Evolutionary conservation across 2,329 filamentous ascomycete genomes (phyloP).

Genomic region (Thermochaetoides dissita): DNA sequence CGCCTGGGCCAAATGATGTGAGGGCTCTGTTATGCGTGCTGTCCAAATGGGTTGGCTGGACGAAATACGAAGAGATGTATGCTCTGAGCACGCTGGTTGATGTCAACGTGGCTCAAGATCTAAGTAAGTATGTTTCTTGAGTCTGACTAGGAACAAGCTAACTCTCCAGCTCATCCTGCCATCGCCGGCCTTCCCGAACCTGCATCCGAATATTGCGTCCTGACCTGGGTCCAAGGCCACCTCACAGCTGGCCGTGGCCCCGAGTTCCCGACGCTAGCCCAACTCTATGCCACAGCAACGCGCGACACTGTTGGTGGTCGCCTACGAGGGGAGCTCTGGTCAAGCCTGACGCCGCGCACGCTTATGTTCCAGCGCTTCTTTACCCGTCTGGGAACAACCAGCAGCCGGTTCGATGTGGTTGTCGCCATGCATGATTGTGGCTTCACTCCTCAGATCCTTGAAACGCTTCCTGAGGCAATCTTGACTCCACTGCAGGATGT

Average conservation of each 20-base stretch:
- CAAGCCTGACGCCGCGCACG: constrained; percentile 48
- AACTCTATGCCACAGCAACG: constrained; percentile 30
- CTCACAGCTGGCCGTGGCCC: constrained; percentile 25
- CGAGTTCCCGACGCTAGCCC: constrained; percentile 28
- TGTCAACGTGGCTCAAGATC: constrained; percentile 24
- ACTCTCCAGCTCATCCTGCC: not conserved
- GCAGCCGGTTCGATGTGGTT: constrained; percentile 48
- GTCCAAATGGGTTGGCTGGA: constrained; percentile 67
- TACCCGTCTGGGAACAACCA: constrained; percentile 35
- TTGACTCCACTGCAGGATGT: constrained; percentile 68
- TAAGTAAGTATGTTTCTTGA: constrained; percentile 20
- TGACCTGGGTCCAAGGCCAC: constrained; percentile 39
- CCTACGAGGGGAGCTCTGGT: constrained; percentile 28
- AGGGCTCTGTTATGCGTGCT: constrained; percentile 70
- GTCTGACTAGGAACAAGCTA: not conserved
- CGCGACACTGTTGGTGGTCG: constrained; percentile 23
- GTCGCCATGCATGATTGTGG: constrained; percentile 60
- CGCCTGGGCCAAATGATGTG: constrained; percentile 37
- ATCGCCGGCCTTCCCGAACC: constrained; percentile 16
- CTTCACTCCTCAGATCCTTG: constrained; percentile 53
- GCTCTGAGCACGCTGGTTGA: constrained; percentile 40
- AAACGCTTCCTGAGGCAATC: constrained; percentile 77
- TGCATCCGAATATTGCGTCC: constrained; percentile 22
- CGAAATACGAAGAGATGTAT: constrained; percentile 32
- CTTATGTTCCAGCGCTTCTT: constrained; percentile 58